Conservation (phyloP, 352 stramenopile species). For the Halophytophthora batemanensis region DNA sequence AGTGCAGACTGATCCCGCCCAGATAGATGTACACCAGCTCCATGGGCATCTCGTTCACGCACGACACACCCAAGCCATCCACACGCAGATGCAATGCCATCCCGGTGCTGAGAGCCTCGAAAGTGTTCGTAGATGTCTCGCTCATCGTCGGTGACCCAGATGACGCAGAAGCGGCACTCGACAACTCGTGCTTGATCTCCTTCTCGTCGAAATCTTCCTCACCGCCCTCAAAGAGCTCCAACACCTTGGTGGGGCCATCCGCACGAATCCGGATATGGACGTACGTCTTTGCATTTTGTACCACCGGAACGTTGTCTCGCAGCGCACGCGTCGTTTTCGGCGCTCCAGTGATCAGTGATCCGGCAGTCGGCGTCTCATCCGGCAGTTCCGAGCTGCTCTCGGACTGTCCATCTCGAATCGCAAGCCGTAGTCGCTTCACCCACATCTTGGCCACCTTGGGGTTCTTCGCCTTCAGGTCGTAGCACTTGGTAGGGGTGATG, state of each 20-base stretch:
- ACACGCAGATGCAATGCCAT: conserved; percentile 68
- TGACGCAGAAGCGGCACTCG: conserved; percentile 54
- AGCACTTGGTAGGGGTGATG: conserved; percentile 82
- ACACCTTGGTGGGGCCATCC: conserved; percentile 87
- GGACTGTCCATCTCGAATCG: conserved; percentile 34
- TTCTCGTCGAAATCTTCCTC: conserved; percentile 86
- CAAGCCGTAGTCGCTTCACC: conserved; percentile 64
- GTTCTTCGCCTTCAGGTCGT: conserved; percentile 80
- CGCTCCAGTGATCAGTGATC: conserved; percentile 17
- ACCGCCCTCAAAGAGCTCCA: conserved; percentile 88
- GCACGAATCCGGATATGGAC: conserved; percentile 82
- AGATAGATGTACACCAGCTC: conserved; percentile 88
- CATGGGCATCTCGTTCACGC: conserved; percentile 83
- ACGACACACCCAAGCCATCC: conserved; percentile 81
- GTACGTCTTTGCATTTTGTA: conserved; percentile 84
- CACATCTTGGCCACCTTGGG: conserved; percentile 66
- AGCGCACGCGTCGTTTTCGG: conserved; percentile 31
- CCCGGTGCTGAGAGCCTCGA: conserved; percentile 63
- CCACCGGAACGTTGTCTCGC: conserved; percentile 33
- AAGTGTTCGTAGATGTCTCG: conserved; percentile 71
- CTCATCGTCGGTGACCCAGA: conserved; percentile 69
- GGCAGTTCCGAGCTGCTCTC: conserved; percentile 16
- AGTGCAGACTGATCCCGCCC: conserved; percentile 74
- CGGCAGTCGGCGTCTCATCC: conserved; percentile 29
- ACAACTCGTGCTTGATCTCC: conserved; percentile 76